A percentile compares a stretch with the other conserved stretches of the same genome.
Conservation (phyloP, 306 rosid species). For the Citrullus colocynthis region DNA sequence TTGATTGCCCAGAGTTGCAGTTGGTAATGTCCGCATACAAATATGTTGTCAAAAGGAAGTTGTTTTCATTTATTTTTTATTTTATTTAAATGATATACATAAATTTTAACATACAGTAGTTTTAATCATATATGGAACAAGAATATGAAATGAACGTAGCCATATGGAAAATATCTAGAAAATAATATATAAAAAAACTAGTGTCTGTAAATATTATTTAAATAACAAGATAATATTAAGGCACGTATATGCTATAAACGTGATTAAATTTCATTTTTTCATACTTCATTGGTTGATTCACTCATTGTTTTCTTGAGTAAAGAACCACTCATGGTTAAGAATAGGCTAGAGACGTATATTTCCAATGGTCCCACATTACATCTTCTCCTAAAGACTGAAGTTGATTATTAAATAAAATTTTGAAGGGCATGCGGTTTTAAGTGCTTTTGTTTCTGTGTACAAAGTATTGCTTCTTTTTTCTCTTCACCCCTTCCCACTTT, state of each 20-base stretch:
- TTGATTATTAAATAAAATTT: neutral
- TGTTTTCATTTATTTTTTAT: neutral
- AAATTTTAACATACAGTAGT: neutral
- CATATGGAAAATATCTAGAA: neutral
- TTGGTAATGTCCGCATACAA: neutral
- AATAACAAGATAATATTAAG: neutral
- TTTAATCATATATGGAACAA: neutral
- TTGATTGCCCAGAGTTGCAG: neutral
- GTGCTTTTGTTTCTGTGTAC: neutral
- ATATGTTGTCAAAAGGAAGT: neutral
- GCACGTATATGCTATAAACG: neutral
- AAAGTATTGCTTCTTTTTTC: neutral
- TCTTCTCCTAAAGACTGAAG: neutral
- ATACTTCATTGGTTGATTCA: neutral
- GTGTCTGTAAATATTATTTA: neutral
- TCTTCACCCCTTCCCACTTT: neutral
- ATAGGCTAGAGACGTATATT: neutral
- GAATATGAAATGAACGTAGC: neutral
- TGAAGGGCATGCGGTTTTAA: neutral
- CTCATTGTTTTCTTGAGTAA: neutral
- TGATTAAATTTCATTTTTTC: neutral
- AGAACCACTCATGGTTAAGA: neutral
- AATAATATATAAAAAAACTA: neutral
- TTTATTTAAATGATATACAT: neutral
- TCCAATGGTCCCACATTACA: neutral